phyloP scores from a whole-genome alignment of 2,329 filamentous ascomycete species.

The Keithomyces neogunnii region DNA sequence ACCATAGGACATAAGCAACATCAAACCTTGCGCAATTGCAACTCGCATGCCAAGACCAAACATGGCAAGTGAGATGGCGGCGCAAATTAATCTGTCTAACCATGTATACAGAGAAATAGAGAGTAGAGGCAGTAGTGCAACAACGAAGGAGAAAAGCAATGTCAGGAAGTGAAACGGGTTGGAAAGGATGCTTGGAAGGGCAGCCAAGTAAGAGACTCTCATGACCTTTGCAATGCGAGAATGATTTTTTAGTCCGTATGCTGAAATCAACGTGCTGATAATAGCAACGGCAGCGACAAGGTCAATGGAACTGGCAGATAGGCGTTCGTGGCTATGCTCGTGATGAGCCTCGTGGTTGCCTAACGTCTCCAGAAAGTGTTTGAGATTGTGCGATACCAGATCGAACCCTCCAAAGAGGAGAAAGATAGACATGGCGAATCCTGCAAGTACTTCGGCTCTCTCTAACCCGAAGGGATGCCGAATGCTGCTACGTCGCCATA shows the following conservation, averaged over 20 bases:
- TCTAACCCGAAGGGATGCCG: conserved; percentile 91
- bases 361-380: conserved; percentile 72
- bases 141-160: conserved; percentile 71
- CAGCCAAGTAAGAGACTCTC: conserved; percentile 74
- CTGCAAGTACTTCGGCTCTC: conserved; percentile 85
- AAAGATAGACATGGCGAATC: conserved; percentile 92
- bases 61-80: conserved; percentile 79
- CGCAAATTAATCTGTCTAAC: conserved; percentile 76
- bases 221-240: conserved; percentile 86
- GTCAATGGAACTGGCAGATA: conserved; percentile 71
- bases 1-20: conserved; percentile 88
- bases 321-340: conserved; percentile 53
- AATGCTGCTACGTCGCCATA: conserved; percentile 89
- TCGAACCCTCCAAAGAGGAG: conserved; percentile 97
- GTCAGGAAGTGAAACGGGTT: conserved; percentile 96
- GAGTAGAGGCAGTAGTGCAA: conserved; percentile 75
- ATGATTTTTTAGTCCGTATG: conserved; percentile 82
- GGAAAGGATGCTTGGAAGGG: conserved; percentile 75
- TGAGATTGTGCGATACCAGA: conserved; percentile 84
- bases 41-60: conserved; percentile 77
- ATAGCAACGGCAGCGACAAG: conserved; percentile 76
- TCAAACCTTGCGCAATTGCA: conserved; percentile 77
- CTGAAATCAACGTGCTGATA: conserved; percentile 73
- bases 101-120: conserved; percentile 73
- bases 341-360: conserved; percentile 62